phyloP scores from a whole-genome alignment of 441 rosid genomes.

The Mallotus japonicus region DNA sequence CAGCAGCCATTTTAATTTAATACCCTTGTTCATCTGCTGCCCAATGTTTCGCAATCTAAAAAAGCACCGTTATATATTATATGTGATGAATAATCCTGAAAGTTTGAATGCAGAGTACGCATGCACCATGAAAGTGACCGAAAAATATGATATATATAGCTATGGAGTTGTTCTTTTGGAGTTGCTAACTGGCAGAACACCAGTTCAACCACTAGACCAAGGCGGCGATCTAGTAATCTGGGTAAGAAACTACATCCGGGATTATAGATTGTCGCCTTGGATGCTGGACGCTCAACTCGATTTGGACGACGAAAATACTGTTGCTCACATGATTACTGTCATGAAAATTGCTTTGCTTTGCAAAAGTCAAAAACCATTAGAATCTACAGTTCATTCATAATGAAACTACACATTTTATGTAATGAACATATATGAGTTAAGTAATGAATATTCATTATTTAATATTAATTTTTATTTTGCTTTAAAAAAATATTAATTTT shows the following conservation, averaged over 20 bases:
- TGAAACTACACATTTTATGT: no score
- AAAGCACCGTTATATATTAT: no score
- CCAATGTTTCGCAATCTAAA: no score
- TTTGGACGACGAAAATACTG: constrained; percentile 44
- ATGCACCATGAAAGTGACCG: constrained; percentile 88
- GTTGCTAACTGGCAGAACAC: constrained; percentile 68
- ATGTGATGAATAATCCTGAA: no score
- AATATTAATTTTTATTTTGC: no score
- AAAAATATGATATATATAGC: constrained; percentile 77
- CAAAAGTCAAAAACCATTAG: constrained; percentile 39
- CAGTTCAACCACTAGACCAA: constrained; percentile 82
- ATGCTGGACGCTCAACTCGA: constrained; percentile 60
- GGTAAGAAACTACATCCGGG: constrained; percentile 64
- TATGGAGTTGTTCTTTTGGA: constrained; percentile 76
- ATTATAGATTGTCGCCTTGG: constrained; percentile 47
- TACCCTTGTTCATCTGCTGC: no score
- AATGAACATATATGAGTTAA: no score
- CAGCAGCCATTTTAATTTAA: no score
- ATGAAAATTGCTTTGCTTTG: constrained; percentile 74
- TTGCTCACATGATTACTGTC: constrained; percentile 68
- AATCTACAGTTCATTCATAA: no score
- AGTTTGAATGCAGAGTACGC: constrained; percentile 66
- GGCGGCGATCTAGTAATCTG: constrained; percentile 87
- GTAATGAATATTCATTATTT: no score
- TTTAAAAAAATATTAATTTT: no score